Evolutionary conservation across 805 yeast species (phyloP).

Genomic region (Brettanomyces custersianus): DNA sequence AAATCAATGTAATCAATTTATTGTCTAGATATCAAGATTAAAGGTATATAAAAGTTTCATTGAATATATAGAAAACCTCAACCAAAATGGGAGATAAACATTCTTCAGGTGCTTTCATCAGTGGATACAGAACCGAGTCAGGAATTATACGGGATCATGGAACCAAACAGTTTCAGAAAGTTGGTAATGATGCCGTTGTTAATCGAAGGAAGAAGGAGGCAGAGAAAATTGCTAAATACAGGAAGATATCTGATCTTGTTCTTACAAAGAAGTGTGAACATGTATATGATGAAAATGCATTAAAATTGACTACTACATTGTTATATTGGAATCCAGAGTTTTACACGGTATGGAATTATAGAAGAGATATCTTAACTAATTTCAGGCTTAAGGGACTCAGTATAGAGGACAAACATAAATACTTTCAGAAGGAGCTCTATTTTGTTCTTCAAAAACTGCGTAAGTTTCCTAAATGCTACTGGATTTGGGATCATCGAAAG

Average conservation of each 20-base stretch:
- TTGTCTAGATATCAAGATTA: not conserved
- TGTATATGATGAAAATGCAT: constrained; percentile 27
- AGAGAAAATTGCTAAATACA: constrained; percentile 48
- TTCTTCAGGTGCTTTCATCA: constrained; percentile 7
- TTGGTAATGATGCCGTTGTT: constrained; percentile 46
- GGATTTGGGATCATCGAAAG: constrained; percentile 92
- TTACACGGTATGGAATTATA: constrained; percentile 83
- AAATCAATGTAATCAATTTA: not conserved
- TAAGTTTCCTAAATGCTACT: constrained; percentile 79
- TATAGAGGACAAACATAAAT: constrained; percentile 17
- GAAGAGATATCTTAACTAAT: constrained; percentile 57
- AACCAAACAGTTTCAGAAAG: constrained; percentile 43
- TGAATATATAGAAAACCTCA: no score
- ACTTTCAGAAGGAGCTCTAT: constrained; percentile 48
- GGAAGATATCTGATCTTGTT: constrained; percentile 33
- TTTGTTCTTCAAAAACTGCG: constrained; percentile 53
- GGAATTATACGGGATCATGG: constrained; percentile 44
- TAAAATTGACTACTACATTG: constrained; percentile 48
- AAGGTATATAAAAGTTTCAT: not conserved
- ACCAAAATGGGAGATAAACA: not conserved
- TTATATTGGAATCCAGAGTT: constrained; percentile 73
- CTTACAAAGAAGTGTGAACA: constrained; percentile 26
- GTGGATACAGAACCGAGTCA: constrained; percentile 10
- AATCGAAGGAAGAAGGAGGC: constrained; percentile 51
- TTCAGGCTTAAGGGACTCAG: constrained; percentile 18